Base-by-base conservation (phyloP, 75 land plant species). In the Cryptomeria japonica region DNA sequence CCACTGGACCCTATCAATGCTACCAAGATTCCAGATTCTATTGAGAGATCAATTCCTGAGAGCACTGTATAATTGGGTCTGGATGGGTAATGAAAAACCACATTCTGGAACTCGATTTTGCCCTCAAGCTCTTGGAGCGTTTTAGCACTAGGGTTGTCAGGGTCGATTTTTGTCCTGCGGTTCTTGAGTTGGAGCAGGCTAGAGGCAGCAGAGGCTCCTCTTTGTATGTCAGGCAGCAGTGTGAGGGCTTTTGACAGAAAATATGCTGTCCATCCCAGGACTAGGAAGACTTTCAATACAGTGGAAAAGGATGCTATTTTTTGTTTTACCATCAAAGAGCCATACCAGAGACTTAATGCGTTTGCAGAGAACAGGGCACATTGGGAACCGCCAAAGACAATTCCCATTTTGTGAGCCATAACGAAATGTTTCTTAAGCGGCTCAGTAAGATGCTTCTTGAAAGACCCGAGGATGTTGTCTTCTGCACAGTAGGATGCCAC, bases 1-100 rank as follows among this genome's bases (percentile, higher is more conserved):
- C 94, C 95, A 89, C 94, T 93, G 55, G 89, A 86, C 9, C 95
- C 95, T 32, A 94, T 91, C 31, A 94, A 91, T 31, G 95, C 94
- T 61, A 93, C 85, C 36, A 73, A 89, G 44, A 61, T 51, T 18
- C 94, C 94, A 68, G 91, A 87, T 82, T 89, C 87, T 39, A 94
- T 90, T 6, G 28, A 25, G 70, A 64, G 31, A 25, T 64, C 70
- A 64, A 64, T 64, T 25, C 70, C 70, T 64, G 70, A 64, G 70
- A 64, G 70, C 28, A 64, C 70, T 28, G 6, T 25, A 64, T 7
- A 64, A 22, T 90, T 82, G 80, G 89, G 92, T 85, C 92, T 77
- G 37, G 92, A 90, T 19, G 92, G 92, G 47, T 91, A 91, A 64
- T 87, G 90, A 76, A 91, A 91, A 72, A 87, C 80, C 51, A 91